phyloP scores from a whole-genome alignment of 352 stramenopile genomes.

The Pythium insidiosum region DNA sequence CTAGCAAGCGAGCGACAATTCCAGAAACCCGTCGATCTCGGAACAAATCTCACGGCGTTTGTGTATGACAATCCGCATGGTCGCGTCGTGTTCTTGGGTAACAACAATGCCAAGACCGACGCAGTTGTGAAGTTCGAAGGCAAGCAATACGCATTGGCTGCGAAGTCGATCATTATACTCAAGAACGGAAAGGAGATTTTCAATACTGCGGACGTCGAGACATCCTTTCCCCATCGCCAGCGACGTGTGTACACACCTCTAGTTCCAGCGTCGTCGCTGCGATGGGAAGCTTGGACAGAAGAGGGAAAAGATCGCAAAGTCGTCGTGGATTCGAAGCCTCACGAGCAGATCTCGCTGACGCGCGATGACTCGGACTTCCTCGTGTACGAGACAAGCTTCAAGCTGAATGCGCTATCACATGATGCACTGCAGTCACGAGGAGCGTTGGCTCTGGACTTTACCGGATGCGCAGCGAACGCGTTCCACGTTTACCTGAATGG shows the following conservation, averaged over 20 bases:
- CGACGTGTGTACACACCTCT: slow-evolving; percentile 35
- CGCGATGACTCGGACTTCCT: slow-evolving; percentile 51
- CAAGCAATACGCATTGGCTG: slow-evolving; percentile 24
- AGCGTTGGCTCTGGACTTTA: slow-evolving; percentile 29
- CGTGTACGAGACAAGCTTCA: slow-evolving; percentile 50
- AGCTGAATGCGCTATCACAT: slow-evolving; percentile 1
- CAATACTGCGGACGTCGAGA: slow-evolving; percentile 39
- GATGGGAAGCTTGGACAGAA: slow-evolving; percentile 54
- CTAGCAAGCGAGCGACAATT: slow-evolving; percentile 41
- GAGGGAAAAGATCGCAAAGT: slow-evolving; percentile 24
- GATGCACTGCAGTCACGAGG: neutral
- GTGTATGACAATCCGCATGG: slow-evolving; percentile 22
- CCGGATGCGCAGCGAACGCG: slow-evolving; percentile 40
- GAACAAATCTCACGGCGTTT: slow-evolving; percentile 27
- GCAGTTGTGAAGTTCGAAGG: slow-evolving; percentile 26
- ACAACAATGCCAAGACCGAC: slow-evolving; percentile 30
- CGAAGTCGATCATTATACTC: slow-evolving; percentile 42
- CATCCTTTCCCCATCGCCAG: slow-evolving; percentile 31
- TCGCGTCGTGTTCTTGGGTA: slow-evolving; percentile 36
- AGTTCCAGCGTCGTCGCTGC: slow-evolving; percentile 16
- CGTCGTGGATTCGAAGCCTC: slow-evolving; percentile 23
- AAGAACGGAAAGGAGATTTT: slow-evolving; percentile 32
- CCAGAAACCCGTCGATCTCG: slow-evolving; percentile 21
- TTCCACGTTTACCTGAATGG: slow-evolving; percentile 47
- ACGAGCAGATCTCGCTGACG: slow-evolving; percentile 53